Evolutionary conservation across 129 eudicot species (phyloP).

Genomic region (Pittosporum tobira): DNA sequence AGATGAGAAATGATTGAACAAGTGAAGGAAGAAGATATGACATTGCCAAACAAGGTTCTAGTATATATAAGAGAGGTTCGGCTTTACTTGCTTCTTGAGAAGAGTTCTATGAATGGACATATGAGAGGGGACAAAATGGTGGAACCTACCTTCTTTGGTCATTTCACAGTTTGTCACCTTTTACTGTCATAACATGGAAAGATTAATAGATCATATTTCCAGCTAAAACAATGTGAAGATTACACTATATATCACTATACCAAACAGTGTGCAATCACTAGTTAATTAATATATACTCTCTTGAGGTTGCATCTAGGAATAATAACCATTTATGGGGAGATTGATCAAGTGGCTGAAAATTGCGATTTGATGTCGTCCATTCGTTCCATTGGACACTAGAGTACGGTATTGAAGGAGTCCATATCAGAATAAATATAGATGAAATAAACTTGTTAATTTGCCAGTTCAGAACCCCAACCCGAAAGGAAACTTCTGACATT

Average conservation of each 20-base stretch:
- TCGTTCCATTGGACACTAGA: too few relatives aligned
- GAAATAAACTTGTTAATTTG: too few relatives aligned
- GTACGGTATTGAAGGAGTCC: too few relatives aligned
- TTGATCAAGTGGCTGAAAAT: too few relatives aligned
- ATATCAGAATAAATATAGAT: too few relatives aligned
- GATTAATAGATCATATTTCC: background rate
- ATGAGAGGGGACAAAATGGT: constrained; percentile 5
- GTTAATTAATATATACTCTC: background rate
- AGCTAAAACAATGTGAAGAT: background rate
- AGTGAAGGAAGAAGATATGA: background rate
- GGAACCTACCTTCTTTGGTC: background rate
- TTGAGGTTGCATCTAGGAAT: too few relatives aligned
- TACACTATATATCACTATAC: background rate
- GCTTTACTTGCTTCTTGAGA: background rate
- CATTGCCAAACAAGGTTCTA: background rate
- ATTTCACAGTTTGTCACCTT: constrained; percentile 7
- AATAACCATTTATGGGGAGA: too few relatives aligned
- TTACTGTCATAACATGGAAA: background rate
- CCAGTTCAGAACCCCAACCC: too few relatives aligned
- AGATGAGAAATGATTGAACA: background rate
- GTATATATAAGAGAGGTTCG: background rate
- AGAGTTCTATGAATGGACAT: constrained; percentile 4
- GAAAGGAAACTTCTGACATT: too few relatives aligned
- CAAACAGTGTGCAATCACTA: background rate
- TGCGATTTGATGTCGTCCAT: too few relatives aligned